These are phyloP conservation scores for Pleochaeta shiraiana DNA, from an alignment of 2,329 filamentous ascomycete species.

Conservation along the genomic window DNA sequence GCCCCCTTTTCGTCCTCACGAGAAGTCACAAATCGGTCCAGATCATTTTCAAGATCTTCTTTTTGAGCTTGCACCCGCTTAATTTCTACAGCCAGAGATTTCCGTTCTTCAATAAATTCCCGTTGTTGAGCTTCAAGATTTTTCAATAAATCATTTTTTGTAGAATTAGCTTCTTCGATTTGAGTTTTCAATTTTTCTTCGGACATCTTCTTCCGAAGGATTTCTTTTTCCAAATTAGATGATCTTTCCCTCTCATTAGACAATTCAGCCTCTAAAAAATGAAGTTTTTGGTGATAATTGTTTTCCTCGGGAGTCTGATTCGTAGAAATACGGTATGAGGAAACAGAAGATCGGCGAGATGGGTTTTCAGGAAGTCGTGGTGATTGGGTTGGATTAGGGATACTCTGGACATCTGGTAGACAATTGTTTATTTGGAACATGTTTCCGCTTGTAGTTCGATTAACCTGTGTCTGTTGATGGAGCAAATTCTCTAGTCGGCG, in stretches of 20 bases:
- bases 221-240: slow-evolving; percentile 46
- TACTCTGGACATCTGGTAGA: slow-evolving; percentile 26
- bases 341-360: slow-evolving; percentile 36
- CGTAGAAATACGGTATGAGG: slow-evolving; percentile 37
- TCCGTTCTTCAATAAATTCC: slow-evolving; percentile 71
- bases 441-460: slow-evolving; percentile 29
- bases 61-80: slow-evolving; percentile 51
- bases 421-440: slow-evolving; percentile 27
- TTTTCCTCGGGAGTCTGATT: slow-evolving; percentile 38
- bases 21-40: slow-evolving; percentile 65
- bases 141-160: slow-evolving; percentile 79
- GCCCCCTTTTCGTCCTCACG: slow-evolving; percentile 60
- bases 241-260: slow-evolving; percentile 47
- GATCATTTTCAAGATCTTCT: slow-evolving; percentile 80
- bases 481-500: slow-evolving; percentile 79
- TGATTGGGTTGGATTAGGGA: slow-evolving; percentile 19
- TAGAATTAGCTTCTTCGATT: slow-evolving; percentile 72
- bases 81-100: slow-evolving; percentile 62
- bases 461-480: slow-evolving; percentile 52
- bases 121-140: slow-evolving; percentile 86
- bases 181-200: slow-evolving; percentile 41
- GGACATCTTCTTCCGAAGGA: slow-evolving; percentile 31
- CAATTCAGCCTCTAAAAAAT: slow-evolving; percentile 58
- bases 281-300: slow-evolving; percentile 35
- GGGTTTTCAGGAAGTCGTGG: slow-evolving; percentile 21